Conservation (phyloP, 2,329 filamentous ascomycete genomes). For the Penicillium polonicum region DNA sequence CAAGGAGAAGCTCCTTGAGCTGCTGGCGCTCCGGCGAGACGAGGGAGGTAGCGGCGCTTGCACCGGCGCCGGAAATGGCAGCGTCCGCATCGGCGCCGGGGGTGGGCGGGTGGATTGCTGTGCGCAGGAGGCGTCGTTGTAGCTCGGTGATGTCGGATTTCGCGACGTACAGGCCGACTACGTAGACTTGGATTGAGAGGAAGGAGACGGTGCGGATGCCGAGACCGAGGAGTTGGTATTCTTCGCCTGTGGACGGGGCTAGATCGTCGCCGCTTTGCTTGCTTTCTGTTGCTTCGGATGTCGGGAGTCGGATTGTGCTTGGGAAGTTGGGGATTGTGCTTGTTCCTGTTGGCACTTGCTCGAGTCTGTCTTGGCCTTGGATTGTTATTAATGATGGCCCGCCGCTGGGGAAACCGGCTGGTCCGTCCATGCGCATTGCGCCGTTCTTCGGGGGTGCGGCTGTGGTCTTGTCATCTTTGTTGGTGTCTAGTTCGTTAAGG, state of each 20-base stretch:
- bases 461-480: constrained; percentile 13
- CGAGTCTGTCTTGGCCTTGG: constrained; percentile 59
- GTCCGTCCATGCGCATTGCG: constrained; percentile 43
- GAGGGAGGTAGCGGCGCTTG: constrained; percentile 71
- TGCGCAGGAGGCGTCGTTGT: constrained; percentile 72
- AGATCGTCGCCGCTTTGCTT: constrained; percentile 40
- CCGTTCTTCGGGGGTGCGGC: constrained; percentile 12
- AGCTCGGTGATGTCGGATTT: constrained; percentile 78
- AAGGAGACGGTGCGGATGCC: constrained; percentile 90
- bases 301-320: constrained; percentile 64
- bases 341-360: constrained; percentile 79
- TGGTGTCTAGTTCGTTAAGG: constrained; percentile 21
- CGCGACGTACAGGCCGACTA: constrained; percentile 88
- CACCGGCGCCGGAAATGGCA: constrained; percentile 49
- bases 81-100: constrained; percentile 16
- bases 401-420: constrained; percentile 35
- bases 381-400: constrained; percentile 38
- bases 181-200: constrained; percentile 86
- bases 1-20: constrained; percentile 67
- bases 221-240: constrained; percentile 85
- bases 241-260: constrained; percentile 37
- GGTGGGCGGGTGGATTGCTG: constrained; percentile 51
- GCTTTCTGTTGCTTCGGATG: constrained; percentile 36
- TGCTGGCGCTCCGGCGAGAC: constrained; percentile 77
- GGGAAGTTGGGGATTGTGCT: constrained; percentile 78